These are phyloP conservation scores for Mycena epipterygia DNA, from an alignment of 768 basidiomycete genomes.

Conservation along the genomic window DNA sequence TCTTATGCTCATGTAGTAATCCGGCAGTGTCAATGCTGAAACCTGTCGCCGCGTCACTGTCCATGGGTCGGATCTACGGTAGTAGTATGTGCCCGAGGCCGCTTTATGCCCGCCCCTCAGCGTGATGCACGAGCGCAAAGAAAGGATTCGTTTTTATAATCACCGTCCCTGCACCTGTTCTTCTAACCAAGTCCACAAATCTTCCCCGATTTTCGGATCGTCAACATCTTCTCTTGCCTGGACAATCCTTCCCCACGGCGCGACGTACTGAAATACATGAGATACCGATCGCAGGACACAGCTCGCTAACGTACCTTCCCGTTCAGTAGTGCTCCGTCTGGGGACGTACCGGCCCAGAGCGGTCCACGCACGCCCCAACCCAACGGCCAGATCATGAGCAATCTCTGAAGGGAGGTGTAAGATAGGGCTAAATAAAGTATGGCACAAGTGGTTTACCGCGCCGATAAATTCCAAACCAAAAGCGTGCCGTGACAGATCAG, in stretches of 20 bases:
- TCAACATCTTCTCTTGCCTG: slow-evolving; percentile 37
- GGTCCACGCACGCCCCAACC: slow-evolving; percentile 58
- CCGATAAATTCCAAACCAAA: not conserved
- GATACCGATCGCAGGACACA: not conserved
- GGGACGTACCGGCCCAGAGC: slow-evolving; percentile 58
- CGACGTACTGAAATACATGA: slow-evolving; percentile 39
- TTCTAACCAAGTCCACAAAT: slow-evolving; percentile 53
- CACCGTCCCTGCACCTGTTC: slow-evolving; percentile 36
- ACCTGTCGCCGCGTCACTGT: not conserved
- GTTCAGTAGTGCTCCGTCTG: slow-evolving; percentile 51
- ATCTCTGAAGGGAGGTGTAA: slow-evolving; percentile 29
- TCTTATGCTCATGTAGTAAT: not conserved
- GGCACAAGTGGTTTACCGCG: not conserved
- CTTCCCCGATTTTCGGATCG: slow-evolving; percentile 41
- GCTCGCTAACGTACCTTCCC: slow-evolving; percentile 51
- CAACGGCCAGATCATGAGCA: slow-evolving; percentile 44
- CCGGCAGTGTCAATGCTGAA: not conserved
- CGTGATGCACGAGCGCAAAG: too few relatives aligned
- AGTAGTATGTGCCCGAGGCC: not conserved
- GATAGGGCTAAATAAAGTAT: not conserved
- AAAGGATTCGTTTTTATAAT: not conserved
- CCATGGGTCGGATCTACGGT: not conserved
- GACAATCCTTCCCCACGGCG: slow-evolving; percentile 50
- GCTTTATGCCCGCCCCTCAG: not conserved
- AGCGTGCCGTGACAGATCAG: not conserved